Conservation (phyloP, 2,329 filamentous ascomycete species). For the Epichloe scottii region DNA sequence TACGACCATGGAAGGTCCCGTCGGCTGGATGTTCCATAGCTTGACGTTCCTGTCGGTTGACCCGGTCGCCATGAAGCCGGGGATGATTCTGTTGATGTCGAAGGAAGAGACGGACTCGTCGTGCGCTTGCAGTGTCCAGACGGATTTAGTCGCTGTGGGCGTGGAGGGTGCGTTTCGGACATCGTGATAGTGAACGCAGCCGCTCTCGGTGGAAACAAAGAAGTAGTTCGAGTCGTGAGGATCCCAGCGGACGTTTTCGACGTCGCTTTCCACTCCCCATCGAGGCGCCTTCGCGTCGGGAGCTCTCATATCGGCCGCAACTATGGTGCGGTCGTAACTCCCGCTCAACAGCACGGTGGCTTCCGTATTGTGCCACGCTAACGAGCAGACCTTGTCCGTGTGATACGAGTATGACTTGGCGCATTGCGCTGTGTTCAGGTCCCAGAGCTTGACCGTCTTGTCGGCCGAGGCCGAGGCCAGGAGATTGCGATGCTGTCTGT, state of each 20-base stretch:
- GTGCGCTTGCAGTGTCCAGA: slow-evolving; percentile 94
- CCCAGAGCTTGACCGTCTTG: slow-evolving; percentile 96
- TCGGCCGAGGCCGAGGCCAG: slow-evolving; percentile 92
- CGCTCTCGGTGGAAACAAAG: slow-evolving; percentile 87
- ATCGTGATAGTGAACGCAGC: slow-evolving; percentile 87
- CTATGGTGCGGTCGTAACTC: slow-evolving; percentile 87
- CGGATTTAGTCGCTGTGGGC: slow-evolving; percentile 64
- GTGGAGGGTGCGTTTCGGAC: slow-evolving; percentile 61
- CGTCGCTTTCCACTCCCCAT: slow-evolving; percentile 92
- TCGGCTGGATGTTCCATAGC: slow-evolving; percentile 79
- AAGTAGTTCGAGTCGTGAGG: slow-evolving; percentile 88
- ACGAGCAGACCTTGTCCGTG: slow-evolving; percentile 92
- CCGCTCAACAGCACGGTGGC: slow-evolving; percentile 83
- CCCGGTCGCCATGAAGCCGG: slow-evolving; percentile 85
- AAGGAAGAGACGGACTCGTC: slow-evolving; percentile 86
- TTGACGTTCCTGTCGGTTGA: slow-evolving; percentile 93
- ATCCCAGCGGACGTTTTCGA: slow-evolving; percentile 88
- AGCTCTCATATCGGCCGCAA: slow-evolving; percentile 92
- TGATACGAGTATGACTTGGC: slow-evolving; percentile 94
- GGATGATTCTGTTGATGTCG: slow-evolving; percentile 79
- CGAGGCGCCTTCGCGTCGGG: slow-evolving; percentile 69
- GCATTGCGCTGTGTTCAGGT: slow-evolving; percentile 80
- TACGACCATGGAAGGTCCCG: slow-evolving; percentile 80
- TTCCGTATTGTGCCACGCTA: slow-evolving; percentile 84
- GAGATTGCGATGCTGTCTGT: slow-evolving; percentile 86